A percentile compares a stretch with the other conserved stretches of the same genome.
phyloP scores from a whole-genome alignment of 345 rosid species.

The Sisymbrium irio region DNA sequence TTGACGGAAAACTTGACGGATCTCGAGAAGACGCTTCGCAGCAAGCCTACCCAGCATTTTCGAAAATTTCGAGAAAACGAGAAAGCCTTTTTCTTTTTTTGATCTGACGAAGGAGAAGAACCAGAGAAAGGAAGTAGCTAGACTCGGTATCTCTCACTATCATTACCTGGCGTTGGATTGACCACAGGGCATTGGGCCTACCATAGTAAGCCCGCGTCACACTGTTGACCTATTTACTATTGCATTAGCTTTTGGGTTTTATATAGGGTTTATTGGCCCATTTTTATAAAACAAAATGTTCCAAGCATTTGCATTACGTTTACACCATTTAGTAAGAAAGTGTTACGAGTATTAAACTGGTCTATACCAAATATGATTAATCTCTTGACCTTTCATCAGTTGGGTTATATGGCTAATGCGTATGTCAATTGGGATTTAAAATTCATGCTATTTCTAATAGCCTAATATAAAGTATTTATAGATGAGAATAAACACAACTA shows the following conservation, averaged over 20 bases:
- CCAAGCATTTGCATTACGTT: too few species aligned
- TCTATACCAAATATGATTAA: too few species aligned
- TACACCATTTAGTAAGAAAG: too few species aligned
- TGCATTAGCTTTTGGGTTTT: neutral
- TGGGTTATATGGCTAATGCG: too few species aligned
- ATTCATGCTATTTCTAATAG: neutral
- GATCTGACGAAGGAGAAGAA: conserved; percentile 21
- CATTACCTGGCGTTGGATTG: conserved; percentile 23
- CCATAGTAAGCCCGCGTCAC: neutral
- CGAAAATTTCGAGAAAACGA: conserved; percentile 9
- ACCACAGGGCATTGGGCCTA: neutral
- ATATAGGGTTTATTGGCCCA: too few species aligned
- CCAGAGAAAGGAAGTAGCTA: neutral
- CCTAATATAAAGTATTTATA: neutral
- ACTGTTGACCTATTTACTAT: too few species aligned
- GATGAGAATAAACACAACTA: neutral
- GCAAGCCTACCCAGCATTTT: conserved; percentile 85
- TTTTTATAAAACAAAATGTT: too few species aligned
- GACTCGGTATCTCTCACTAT: conserved; percentile 18
- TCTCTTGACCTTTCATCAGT: too few species aligned
- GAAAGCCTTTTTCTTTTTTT: conserved; percentile 13
- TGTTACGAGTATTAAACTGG: too few species aligned
- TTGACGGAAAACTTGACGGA: conserved; percentile 72
- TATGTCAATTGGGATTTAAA: neutral
- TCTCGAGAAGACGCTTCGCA: conserved; percentile 69